Evolutionary conservation across 352 stramenopile species (phyloP), one percentile per base, ranked within the genome.

Genomic region (Phytopythium aichiense): DNA sequence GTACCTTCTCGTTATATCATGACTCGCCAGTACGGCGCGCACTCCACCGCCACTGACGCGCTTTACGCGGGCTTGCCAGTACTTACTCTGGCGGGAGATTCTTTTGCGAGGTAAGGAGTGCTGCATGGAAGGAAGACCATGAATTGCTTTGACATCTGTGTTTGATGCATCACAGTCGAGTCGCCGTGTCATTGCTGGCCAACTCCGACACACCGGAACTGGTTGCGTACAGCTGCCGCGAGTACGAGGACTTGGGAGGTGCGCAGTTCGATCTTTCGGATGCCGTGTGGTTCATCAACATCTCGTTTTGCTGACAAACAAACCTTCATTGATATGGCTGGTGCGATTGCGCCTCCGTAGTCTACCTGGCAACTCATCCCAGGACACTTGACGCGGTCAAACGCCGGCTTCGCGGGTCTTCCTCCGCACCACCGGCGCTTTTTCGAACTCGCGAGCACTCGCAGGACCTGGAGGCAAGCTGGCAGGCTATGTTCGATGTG

Each of bases 41-140:
- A 98, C 76, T 97, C 92, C 8, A 95, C 94, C 6, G 93, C 91
- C 25, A 88, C 88, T 8, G 94, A 98, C 67, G 85, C 88, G 22
- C 71, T 98, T 30, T 89, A 78, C 50, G 78, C 79, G 18, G 87
- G 86, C 16, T 67, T 98, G 16, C 94, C 94, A 7, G 81, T 98
- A 45, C 71, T 98, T 20, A 96, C 92, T 12, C 60, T 98, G 16
- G 80, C 76, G 25, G 80, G 80, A 16, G 74, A 87, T 46, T 69
- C 77, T 22, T 86, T 88, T 50, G 76, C 80, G 49, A 87, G 75
- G 77, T 83, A 63, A 31, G 28, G 28, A 31, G 28, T 31, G 28
- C 28, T 31, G 28, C 28, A 31, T 31, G 28, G 28, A 31, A 31
- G 1, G 3, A 31, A 31, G 28, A 31, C 28, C 28, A 5, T 31